A percentile compares a stretch with the other conserved stretches of the same genome.
phyloP scores from a whole-genome alignment of 768 basidiomycete species.

The Udeniomyces megalosporus region DNA sequence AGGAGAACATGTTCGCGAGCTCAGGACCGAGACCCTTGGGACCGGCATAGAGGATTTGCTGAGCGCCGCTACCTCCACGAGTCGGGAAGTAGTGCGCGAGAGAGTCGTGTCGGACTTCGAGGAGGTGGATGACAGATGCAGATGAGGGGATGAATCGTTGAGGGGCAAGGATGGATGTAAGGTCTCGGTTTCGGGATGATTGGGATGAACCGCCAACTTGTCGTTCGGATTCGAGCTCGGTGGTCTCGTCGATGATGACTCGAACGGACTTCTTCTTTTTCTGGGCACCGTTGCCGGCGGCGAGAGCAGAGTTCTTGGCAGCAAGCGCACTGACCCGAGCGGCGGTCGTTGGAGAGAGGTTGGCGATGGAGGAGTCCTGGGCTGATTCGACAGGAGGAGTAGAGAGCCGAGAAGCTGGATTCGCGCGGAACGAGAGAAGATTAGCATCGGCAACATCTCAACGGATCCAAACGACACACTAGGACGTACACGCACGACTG shows the following conservation, averaged over 20 bases:
- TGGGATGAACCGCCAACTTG: slow-evolving; percentile 37
- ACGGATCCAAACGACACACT: slow-evolving; percentile 17
- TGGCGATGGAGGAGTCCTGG: slow-evolving; percentile 52
- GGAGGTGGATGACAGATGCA: slow-evolving; percentile 63
- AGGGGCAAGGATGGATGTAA: slow-evolving; percentile 17
- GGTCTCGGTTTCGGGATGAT: slow-evolving; percentile 33
- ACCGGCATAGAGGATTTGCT: slow-evolving; percentile 53
- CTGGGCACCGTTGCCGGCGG: slow-evolving; percentile 14
- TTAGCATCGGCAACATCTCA: no score
- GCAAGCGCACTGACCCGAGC: slow-evolving; percentile 26
- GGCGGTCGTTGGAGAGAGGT: slow-evolving; percentile 36
- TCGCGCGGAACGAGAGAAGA: no score
- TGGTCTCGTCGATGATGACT: slow-evolving; percentile 57
- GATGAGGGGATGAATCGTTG: slow-evolving; percentile 78
- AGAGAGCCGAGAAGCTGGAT: slow-evolving; percentile 23
- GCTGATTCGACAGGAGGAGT: slow-evolving; percentile 38
- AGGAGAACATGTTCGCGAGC: slow-evolving; percentile 66
- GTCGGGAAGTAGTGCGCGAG: slow-evolving; percentile 72
- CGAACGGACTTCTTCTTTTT: slow-evolving; percentile 60
- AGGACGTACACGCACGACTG: slow-evolving; percentile 37
- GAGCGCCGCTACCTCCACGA: slow-evolving; percentile 44
- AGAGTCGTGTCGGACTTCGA: slow-evolving; percentile 73
- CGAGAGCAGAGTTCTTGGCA: slow-evolving; percentile 21
- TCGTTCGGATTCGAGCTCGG: slow-evolving; percentile 43
- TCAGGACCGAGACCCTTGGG: slow-evolving; percentile 61